These are phyloP conservation scores for Butyriboletus loyo DNA, from an alignment of 768 basidiomycete species.

Conservation along the genomic window DNA sequence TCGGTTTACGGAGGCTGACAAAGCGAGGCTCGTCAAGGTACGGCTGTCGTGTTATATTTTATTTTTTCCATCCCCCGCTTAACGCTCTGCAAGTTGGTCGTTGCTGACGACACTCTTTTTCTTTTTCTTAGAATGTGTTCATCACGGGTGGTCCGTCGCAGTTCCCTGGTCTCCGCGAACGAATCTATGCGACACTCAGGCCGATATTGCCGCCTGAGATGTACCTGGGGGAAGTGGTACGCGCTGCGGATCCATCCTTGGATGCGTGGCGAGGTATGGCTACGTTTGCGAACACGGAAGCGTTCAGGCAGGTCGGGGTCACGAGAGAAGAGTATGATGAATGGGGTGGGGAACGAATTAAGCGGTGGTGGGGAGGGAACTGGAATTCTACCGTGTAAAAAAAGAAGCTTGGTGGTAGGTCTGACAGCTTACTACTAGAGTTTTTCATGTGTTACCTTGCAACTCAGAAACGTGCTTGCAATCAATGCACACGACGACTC, in stretches of 20 bases:
- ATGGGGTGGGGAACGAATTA: slow-evolving; percentile 81
- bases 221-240: slow-evolving; percentile 53
- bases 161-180: slow-evolving; percentile 63
- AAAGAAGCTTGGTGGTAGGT: background rate
- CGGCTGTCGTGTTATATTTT: slow-evolving; percentile 9
- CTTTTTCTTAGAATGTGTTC: slow-evolving; percentile 76
- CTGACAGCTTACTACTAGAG: background rate
- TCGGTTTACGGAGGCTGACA: slow-evolving; percentile 65
- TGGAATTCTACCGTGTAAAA: slow-evolving; percentile 49
- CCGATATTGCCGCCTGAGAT: slow-evolving; percentile 85
- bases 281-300: slow-evolving; percentile 56
- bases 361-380: slow-evolving; percentile 92
- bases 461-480: too few species aligned
- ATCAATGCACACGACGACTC: too few species aligned
- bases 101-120: background rate
- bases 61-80: background rate
- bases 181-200: slow-evolving; percentile 71
- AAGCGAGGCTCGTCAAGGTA: slow-evolving; percentile 74
- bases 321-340: slow-evolving; percentile 87
- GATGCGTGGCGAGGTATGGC: slow-evolving; percentile 97
- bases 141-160: slow-evolving; percentile 81
- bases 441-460: too few species aligned
- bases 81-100: background rate
- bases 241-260: slow-evolving; percentile 60
- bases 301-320: slow-evolving; percentile 54